phyloP scores from a whole-genome alignment of 768 basidiomycete genomes.

The Suillus plorans region DNA sequence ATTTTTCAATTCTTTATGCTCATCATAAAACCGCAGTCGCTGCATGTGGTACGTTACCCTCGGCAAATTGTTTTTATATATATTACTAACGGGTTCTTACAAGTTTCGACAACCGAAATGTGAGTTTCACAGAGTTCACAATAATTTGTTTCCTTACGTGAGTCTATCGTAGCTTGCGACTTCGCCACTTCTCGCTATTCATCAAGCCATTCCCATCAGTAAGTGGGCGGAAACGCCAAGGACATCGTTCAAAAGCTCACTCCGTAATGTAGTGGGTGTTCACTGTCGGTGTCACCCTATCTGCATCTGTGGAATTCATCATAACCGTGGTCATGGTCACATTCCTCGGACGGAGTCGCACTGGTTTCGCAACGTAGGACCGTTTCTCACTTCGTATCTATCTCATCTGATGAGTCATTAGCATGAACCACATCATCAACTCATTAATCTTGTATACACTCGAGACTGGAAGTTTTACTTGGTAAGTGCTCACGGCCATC shows the following conservation, averaged over 20 bases:
- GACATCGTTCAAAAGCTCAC: background rate
- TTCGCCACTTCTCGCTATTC: slow-evolving; percentile 30
- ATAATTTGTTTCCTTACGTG: background rate
- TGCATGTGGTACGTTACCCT: slow-evolving; percentile 25
- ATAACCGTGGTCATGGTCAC: slow-evolving; percentile 31
- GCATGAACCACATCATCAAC: slow-evolving; percentile 51
- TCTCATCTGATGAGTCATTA: slow-evolving; percentile 14
- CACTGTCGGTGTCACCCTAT: slow-evolving; percentile 30
- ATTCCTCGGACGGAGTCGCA: slow-evolving; percentile 32
- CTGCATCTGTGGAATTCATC: slow-evolving; percentile 33
- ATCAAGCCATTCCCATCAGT: slow-evolving; percentile 32
- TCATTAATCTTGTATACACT: slow-evolving; percentile 50
- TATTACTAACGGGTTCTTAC: too few species aligned
- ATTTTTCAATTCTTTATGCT: background rate
- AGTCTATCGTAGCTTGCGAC: slow-evolving; percentile 19
- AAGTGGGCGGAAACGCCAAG: background rate
- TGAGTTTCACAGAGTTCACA: slow-evolving; percentile 8
- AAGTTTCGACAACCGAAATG: slow-evolving; percentile 35
- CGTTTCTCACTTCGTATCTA: background rate
- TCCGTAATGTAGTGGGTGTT: slow-evolving; percentile 28
- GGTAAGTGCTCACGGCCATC: slow-evolving; percentile 19
- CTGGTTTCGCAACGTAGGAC: slow-evolving; percentile 28
- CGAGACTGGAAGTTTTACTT: slow-evolving; percentile 52
- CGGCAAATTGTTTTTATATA: background rate
- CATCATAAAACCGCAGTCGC: slow-evolving; percentile 18